Evolutionary conservation across 2,329 filamentous ascomycete genomes (phyloP).

Genomic region (Calonectria pseudoturangicola): DNA sequence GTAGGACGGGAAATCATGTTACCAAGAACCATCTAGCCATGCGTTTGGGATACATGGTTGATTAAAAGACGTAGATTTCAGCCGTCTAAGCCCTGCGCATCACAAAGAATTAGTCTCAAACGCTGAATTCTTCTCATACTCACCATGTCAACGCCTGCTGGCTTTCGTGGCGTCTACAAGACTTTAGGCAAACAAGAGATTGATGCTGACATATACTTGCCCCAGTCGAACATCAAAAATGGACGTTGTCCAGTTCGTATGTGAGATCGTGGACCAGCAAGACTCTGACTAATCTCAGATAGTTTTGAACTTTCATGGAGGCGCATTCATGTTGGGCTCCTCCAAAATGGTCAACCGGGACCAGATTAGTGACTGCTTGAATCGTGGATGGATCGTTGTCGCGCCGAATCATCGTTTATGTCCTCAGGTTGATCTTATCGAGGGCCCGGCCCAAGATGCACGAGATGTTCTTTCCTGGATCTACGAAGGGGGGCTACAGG

Average conservation of each 20-base stretch:
- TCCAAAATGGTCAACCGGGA: slow-evolving; percentile 32
- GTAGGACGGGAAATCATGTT: no score
- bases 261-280: background rate
- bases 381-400: slow-evolving; percentile 24
- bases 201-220: slow-evolving; percentile 56
- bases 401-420: slow-evolving; percentile 51
- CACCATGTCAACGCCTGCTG: no score
- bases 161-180: slow-evolving; percentile 55
- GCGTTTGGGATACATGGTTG: no score
- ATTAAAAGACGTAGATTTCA: no score
- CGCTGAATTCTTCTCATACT: no score
- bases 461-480: slow-evolving; percentile 61
- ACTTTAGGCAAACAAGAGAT: slow-evolving; percentile 52
- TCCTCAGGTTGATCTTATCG: slow-evolving; percentile 58
- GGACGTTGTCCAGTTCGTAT: slow-evolving; percentile 2
- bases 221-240: background rate
- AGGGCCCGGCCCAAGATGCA: slow-evolving; percentile 58
- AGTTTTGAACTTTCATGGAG: slow-evolving; percentile 33
- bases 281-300: no score
- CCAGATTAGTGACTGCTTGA: slow-evolving; percentile 24
- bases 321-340: slow-evolving; percentile 28
- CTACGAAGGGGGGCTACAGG: slow-evolving; percentile 54
- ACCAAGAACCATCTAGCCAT: no score
- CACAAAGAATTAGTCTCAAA: no score
- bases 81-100: no score